Percentiles rank a stretch among this genome's conserved stretches.
These are phyloP conservation scores for Dioszegia hungarica DNA, from an alignment of 768 basidiomycete genomes.

Conservation along the genomic window DNA sequence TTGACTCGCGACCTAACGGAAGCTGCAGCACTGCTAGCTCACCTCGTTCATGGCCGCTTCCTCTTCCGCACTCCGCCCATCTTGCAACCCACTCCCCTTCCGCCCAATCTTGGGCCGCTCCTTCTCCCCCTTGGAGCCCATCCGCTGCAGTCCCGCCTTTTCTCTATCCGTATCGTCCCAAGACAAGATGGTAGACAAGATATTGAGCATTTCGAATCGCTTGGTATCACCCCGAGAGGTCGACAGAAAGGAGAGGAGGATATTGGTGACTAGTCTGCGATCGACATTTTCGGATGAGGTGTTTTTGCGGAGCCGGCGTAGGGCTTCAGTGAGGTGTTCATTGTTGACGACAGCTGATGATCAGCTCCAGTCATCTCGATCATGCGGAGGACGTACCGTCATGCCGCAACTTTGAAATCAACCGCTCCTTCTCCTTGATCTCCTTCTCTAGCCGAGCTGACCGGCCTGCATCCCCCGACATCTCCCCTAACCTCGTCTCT, in stretches of 20 bases:
- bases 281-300: constrained; percentile 85
- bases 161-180: constrained; percentile 91
- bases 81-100: constrained; percentile 44
- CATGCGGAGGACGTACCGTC: constrained; percentile 61
- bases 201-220: constrained; percentile 89
- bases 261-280: constrained; percentile 83
- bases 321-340: constrained; percentile 93
- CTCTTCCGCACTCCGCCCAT: constrained; percentile 63
- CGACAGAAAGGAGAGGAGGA: constrained; percentile 79
- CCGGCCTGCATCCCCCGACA: constrained; percentile 61
- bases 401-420: constrained; percentile 91
- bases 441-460: constrained; percentile 78
- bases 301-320: constrained; percentile 84
- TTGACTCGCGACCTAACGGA: no score
- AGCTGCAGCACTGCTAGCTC: no score
- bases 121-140: constrained; percentile 30
- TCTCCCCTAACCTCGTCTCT: constrained; percentile 77
- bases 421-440: constrained; percentile 88
- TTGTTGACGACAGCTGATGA: constrained; percentile 84
- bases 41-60: constrained; percentile 50
- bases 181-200: constrained; percentile 81
- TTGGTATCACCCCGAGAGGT: constrained; percentile 90
- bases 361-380: constrained; percentile 12
- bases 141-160: constrained; percentile 76
- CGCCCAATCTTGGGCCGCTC: constrained; percentile 46